Conservation (phyloP, 2,329 filamentous ascomycete species). For the Pseudogymnoascus sp. region DNA sequence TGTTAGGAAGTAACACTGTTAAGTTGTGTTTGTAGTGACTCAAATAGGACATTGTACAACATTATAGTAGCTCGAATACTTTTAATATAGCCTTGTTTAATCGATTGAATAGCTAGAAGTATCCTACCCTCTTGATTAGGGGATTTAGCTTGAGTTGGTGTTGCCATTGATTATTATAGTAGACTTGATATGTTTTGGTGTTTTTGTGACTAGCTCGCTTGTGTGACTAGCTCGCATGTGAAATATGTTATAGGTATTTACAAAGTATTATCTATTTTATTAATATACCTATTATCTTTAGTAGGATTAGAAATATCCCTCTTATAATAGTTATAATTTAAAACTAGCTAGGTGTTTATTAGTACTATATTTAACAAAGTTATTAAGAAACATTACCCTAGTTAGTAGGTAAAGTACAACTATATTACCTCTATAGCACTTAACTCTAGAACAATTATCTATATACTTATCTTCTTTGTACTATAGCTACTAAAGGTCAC, state of each 20-base stretch:
- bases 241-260: constrained; percentile 39
- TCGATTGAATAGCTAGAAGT: background rate
- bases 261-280: constrained; percentile 56
- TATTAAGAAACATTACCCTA: constrained; percentile 55
- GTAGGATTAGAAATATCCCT: constrained; percentile 54
- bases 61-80: background rate
- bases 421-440: constrained; percentile 65
- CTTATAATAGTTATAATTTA: constrained; percentile 66
- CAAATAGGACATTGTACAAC: background rate
- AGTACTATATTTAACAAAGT: constrained; percentile 62
- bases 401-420: constrained; percentile 74
- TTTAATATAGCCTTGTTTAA: background rate
- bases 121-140: background rate
- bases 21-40: too few relatives aligned
- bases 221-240: background rate
- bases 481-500: constrained; percentile 50
- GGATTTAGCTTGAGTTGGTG: background rate
- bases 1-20: background rate
- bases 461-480: constrained; percentile 62
- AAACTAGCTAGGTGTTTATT: constrained; percentile 59
- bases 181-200: background rate
- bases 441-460: constrained; percentile 58
- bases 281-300: constrained; percentile 60
- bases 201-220: background rate
- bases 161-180: background rate